Evolutionary conservation across 2,329 filamentous ascomycete species (phyloP).

Genomic region (Ascochyta rabiei): DNA sequence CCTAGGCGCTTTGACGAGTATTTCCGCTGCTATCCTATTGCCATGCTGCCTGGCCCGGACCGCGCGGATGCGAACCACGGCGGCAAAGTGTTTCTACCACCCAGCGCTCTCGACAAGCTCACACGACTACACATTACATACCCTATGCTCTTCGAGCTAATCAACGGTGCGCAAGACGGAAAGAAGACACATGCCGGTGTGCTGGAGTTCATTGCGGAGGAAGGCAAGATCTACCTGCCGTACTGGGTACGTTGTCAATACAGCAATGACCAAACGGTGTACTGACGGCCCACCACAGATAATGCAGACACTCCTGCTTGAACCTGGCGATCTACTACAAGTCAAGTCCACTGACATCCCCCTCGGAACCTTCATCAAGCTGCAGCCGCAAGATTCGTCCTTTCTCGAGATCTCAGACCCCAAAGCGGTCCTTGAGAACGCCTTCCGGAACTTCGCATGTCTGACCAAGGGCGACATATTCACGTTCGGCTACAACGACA

Average conservation of each 20-base stretch:
- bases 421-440: conserved; percentile 95
- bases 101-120: conserved; percentile 94
- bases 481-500: conserved; percentile 96
- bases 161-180: conserved; percentile 87
- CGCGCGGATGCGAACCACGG: conserved; percentile 91
- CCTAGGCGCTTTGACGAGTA: conserved; percentile 94
- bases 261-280: background rate
- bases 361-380: conserved; percentile 89
- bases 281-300: conserved; percentile 62
- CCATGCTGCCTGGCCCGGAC: conserved; percentile 91
- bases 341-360: conserved; percentile 93
- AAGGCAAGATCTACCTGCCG: conserved; percentile 93
- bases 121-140: conserved; percentile 96
- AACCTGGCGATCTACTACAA: conserved; percentile 92
- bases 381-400: conserved; percentile 89
- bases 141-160: conserved; percentile 94
- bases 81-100: conserved; percentile 97
- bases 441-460: conserved; percentile 93
- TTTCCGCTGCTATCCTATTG: conserved; percentile 94
- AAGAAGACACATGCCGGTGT: conserved; percentile 92
- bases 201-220: conserved; percentile 95
- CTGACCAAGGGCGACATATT: conserved; percentile 93
- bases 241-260: conserved; percentile 72
- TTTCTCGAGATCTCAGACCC: conserved; percentile 98
- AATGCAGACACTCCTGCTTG: conserved; percentile 88